Evolutionary conservation across 164 flowering plant genomes (phyloP).

Genomic region (Magnolia officinalis): DNA sequence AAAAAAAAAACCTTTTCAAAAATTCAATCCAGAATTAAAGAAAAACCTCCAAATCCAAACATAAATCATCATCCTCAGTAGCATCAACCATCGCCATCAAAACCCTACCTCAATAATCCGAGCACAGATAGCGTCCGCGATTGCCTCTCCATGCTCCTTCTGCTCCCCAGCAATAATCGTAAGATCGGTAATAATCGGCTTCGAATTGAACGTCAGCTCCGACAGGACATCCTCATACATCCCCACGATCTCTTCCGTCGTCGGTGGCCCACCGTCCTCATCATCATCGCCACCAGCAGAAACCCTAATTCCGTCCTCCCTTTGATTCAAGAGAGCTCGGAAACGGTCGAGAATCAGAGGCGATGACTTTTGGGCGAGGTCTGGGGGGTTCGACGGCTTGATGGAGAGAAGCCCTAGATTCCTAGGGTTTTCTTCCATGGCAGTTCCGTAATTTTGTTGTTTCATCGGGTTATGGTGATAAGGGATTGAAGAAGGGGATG

Average conservation of each 20-base stretch:
- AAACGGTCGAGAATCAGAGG: constrained; percentile 59
- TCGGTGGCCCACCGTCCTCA: constrained; percentile 22
- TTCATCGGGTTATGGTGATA: too few relatives aligned
- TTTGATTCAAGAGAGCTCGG: constrained; percentile 52
- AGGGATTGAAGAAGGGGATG: too few relatives aligned
- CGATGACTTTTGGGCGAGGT: constrained; percentile 20
- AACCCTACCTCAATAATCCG: constrained; percentile 75
- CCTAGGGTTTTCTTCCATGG: neutral
- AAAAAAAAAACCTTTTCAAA: too few relatives aligned
- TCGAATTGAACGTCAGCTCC: constrained; percentile 78
- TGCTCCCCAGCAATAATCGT: constrained; percentile 95
- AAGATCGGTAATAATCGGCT: constrained; percentile 93
- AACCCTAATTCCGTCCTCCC: constrained; percentile 47
- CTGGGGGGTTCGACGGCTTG: constrained; percentile 9
- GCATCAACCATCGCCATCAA: too few relatives aligned
- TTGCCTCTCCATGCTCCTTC: constrained; percentile 60
- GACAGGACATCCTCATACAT: constrained; percentile 62
- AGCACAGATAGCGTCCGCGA: constrained; percentile 78
- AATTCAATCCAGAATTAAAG: too few relatives aligned
- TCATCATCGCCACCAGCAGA: constrained; percentile 16
- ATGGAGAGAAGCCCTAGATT: neutral
- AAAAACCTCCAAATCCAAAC: too few relatives aligned
- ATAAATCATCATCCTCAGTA: too few relatives aligned
- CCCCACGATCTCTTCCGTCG: constrained; percentile 59
- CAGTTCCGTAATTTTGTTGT: neutral